Conservation (phyloP, 1,284 basidiomycete genomes). For the Cryptococcus hybrid region DNA sequence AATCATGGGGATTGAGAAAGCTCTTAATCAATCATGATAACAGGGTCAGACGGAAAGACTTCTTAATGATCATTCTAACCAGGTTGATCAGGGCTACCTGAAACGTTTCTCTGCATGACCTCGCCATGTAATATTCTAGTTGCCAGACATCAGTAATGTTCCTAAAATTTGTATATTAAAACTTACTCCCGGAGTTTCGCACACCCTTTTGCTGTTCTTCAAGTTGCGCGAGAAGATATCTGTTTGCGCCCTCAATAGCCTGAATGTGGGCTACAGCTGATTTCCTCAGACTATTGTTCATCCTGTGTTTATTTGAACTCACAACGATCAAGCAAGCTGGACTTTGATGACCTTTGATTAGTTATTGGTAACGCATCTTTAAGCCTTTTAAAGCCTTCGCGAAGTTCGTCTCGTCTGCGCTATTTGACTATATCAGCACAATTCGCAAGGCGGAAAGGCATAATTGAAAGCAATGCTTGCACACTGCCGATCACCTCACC, state of each 20-base stretch:
- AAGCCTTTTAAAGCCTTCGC: constrained; percentile 79
- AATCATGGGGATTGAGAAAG: too few species aligned
- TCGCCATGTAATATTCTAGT: constrained; percentile 10
- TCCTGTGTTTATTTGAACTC: constrained; percentile 30
- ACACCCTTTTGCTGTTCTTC: constrained; percentile 11
- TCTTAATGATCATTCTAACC: neutral
- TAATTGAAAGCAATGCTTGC: too few species aligned
- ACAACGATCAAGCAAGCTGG: constrained; percentile 81
- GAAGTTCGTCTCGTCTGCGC: constrained; percentile 77
- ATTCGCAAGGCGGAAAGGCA: too few species aligned
- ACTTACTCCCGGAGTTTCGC: constrained; percentile 25
- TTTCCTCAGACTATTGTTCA: neutral
- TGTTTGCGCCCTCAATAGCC: constrained; percentile 24
- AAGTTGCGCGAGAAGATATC: constrained; percentile 17
- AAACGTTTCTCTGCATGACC: constrained; percentile 10
- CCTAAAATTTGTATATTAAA: neutral
- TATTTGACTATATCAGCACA: constrained; percentile 69
- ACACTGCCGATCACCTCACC: constrained; percentile 20
- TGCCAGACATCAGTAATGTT: neutral
- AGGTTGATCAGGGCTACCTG: constrained; percentile 5
- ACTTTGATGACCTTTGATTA: constrained; percentile 85
- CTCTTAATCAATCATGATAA: too few species aligned
- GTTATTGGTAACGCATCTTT: constrained; percentile 78
- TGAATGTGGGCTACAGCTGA: constrained; percentile 35
- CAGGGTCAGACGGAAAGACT: too few species aligned